A percentile compares a stretch with the other conserved stretches of the same genome.
Evolutionary conservation across 163 green algal genomes (phyloP).

Genomic region (Smithsoniella earleae): DNA sequence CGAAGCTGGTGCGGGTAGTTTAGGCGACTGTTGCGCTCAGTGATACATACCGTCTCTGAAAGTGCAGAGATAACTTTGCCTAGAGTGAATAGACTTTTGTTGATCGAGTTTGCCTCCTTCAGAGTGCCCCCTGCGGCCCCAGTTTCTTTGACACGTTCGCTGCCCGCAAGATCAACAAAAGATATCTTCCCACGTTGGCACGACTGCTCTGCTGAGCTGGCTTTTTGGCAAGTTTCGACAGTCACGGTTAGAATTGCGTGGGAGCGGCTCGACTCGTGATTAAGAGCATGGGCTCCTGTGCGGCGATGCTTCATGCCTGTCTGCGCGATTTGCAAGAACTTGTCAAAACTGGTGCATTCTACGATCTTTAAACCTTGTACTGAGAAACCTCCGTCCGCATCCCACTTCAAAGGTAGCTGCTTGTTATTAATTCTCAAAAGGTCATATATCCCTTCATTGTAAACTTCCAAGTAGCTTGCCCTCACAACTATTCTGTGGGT

Average conservation of each 20-base stretch:
- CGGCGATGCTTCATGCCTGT: constrained; percentile 59
- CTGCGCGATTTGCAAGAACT: constrained; percentile 51
- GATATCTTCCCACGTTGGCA: constrained; percentile 44
- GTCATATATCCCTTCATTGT: constrained; percentile 79
- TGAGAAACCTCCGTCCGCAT: constrained; percentile 63
- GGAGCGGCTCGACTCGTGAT: constrained; percentile 66
- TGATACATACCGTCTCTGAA: constrained; percentile 47
- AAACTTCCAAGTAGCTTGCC: constrained; percentile 80
- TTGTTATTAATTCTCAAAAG: constrained; percentile 50
- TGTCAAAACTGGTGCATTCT: constrained; percentile 20
- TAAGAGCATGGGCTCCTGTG: constrained; percentile 73
- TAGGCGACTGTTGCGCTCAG: not conserved
- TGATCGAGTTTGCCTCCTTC: constrained; percentile 87
- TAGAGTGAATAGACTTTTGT: constrained; percentile 80
- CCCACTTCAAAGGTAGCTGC: constrained; percentile 65
- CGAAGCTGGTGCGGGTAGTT: too few species aligned
- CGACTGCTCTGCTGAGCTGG: too few species aligned
- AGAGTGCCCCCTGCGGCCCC: constrained; percentile 42
- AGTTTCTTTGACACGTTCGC: constrained; percentile 64
- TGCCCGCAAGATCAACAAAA: constrained; percentile 90
- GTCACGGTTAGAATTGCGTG: constrained; percentile 69
- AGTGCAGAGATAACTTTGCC: constrained; percentile 81
- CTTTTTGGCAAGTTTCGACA: constrained; percentile 23
- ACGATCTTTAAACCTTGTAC: constrained; percentile 51
- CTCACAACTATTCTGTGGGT: constrained; percentile 28